Conservation (phyloP, 2,329 filamentous ascomycete species). For the Alternaria sp. region DNA sequence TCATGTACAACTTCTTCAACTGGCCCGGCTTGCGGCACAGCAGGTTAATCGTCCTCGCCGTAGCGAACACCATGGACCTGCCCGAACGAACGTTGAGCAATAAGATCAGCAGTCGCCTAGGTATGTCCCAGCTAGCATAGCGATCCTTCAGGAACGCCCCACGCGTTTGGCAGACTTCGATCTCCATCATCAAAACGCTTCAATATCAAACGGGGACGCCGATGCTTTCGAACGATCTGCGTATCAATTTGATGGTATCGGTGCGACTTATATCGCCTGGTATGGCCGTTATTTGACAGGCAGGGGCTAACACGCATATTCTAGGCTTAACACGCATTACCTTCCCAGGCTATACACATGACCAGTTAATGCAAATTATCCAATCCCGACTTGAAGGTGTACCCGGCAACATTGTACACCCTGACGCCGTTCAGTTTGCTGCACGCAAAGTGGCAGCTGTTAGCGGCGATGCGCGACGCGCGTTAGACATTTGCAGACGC, state of each 20-base stretch:
- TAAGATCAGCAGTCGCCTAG: conserved; percentile 88
- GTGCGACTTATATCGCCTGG: conserved; percentile 24
- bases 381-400: conserved; percentile 91
- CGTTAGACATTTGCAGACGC: conserved; percentile 91
- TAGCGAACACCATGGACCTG: conserved; percentile 98
- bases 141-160: conserved; percentile 30
- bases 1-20: conserved; percentile 99
- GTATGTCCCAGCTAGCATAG: conserved; percentile 40
- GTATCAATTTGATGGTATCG: conserved; percentile 27
- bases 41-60: conserved; percentile 91
- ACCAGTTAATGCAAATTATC: conserved; percentile 97
- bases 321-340: conserved; percentile 87
- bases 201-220: conserved; percentile 27
- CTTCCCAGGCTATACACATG: conserved; percentile 96
- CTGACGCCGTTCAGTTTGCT: conserved; percentile 94
- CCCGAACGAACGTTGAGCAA: conserved; percentile 96
- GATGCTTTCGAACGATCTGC: conserved; percentile 23
- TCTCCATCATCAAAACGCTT: conserved; percentile 19
- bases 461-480: conserved; percentile 89
- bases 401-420: conserved; percentile 85
- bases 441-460: conserved; percentile 96
- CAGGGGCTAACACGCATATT: conserved; percentile 40
- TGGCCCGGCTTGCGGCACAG: conserved; percentile 94
- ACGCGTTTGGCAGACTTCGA: conserved; percentile 8
- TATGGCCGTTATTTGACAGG: conserved; percentile 27